Evolutionary conservation across 805 yeast species (phyloP).

Genomic region (Candida hispaniensis): DNA sequence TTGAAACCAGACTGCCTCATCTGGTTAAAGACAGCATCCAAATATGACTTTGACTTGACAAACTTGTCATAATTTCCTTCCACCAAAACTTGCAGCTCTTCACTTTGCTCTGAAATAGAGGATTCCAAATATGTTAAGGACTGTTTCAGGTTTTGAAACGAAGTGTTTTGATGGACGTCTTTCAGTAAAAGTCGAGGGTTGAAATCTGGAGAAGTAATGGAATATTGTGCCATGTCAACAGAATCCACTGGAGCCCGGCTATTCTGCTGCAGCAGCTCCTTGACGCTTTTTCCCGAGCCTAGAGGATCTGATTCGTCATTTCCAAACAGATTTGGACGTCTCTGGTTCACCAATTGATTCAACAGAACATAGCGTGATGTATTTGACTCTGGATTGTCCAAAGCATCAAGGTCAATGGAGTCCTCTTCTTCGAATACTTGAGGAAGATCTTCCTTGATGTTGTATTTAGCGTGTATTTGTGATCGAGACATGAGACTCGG

Average conservation of each 20-base stretch:
- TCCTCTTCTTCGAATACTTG: slow-evolving; percentile 9
- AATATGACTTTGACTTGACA: slow-evolving; percentile 51
- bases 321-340: slow-evolving; percentile 16
- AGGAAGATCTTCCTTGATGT: slow-evolving; percentile 12
- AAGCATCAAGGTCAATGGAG: slow-evolving; percentile 3
- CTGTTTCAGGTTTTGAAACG: slow-evolving; percentile 39
- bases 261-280: slow-evolving; percentile 34
- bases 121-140: slow-evolving; percentile 42
- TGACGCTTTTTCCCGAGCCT: slow-evolving; percentile 40
- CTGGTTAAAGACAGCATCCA: slow-evolving; percentile 50
- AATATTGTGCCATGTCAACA: slow-evolving; percentile 33
- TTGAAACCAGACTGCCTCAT: slow-evolving; percentile 35
- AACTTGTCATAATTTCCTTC: slow-evolving; percentile 53
- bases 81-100: slow-evolving; percentile 41
- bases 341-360: slow-evolving; percentile 23
- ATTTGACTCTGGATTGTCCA: slow-evolving; percentile 10
- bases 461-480: slow-evolving; percentile 12
- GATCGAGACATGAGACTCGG: slow-evolving; percentile 13
- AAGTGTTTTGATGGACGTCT: slow-evolving; percentile 45
- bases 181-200: slow-evolving; percentile 46
- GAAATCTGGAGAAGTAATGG: slow-evolving; percentile 49
- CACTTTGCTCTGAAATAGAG: slow-evolving; percentile 40
- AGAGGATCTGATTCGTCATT: slow-evolving; percentile 44
- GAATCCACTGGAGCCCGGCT: slow-evolving; percentile 32
- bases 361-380: slow-evolving; percentile 18